phyloP scores from a whole-genome alignment of 73 alveolate species.

The Uronychia setigera region DNA sequence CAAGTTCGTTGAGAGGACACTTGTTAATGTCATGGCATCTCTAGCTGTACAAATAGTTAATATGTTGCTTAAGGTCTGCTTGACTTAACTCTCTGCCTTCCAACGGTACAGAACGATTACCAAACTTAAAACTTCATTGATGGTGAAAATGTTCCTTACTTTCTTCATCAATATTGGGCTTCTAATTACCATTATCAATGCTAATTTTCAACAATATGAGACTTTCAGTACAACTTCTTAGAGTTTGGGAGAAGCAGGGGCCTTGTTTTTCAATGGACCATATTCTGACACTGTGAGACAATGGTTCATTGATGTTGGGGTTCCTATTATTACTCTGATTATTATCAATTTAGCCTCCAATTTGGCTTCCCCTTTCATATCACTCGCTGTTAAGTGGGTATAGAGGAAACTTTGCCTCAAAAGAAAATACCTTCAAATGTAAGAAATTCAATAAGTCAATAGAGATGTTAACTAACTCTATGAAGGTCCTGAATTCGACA shows the following conservation, averaged over 20 bases:
- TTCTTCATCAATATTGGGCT: slow-evolving; percentile 29
- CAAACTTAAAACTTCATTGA: neutral
- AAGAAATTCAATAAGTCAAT: neutral
- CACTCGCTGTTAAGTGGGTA: neutral
- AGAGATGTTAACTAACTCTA: slow-evolving; percentile 11
- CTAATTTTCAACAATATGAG: slow-evolving; percentile 12
- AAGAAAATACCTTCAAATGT: slow-evolving; percentile 1
- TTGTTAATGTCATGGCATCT: slow-evolving; percentile 23
- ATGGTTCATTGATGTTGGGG: slow-evolving; percentile 29
- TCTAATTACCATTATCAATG: slow-evolving; percentile 15
- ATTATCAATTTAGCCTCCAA: slow-evolving; percentile 1
- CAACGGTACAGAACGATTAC: slow-evolving; percentile 21
- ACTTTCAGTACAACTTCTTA: neutral
- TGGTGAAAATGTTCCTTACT: slow-evolving; percentile 19
- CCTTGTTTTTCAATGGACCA: slow-evolving; percentile 3
- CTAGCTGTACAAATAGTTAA: slow-evolving; percentile 15
- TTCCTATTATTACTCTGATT: slow-evolving; percentile 14
- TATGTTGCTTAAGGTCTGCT: neutral
- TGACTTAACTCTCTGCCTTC: slow-evolving; percentile 9
- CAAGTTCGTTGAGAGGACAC: slow-evolving; percentile 1
- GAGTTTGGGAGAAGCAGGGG: neutral
- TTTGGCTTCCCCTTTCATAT: neutral
- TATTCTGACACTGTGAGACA: neutral
- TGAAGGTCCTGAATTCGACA: slow-evolving; percentile 32
- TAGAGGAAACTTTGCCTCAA: slow-evolving; percentile 1